Base-by-base conservation (phyloP, 2,329 filamentous ascomycete species). In the Domatiomyces catenatus region DNA sequence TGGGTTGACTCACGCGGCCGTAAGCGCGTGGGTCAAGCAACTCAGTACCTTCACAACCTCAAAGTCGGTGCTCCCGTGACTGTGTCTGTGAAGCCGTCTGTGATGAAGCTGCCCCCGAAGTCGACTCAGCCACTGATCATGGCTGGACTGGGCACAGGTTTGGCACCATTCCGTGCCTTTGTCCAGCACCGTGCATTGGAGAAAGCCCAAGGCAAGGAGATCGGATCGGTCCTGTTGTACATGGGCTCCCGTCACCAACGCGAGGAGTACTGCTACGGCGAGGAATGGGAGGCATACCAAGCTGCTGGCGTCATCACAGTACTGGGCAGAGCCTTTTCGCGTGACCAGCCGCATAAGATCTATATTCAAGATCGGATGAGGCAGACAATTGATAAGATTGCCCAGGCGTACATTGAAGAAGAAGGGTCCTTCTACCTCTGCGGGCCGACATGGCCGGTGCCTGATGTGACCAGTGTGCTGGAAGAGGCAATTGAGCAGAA, bases 321-420 rank as follows among this genome's bases (percentile, higher is more conserved):
- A 43, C 79, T 98, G 48, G 92, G 92, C 48, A 81, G 86, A 48
- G 92, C 92, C 44, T 98, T 98, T 75, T 94, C 86, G 52, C 84
- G 92, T 65, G 92, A 98, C 66, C 92, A 98, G 76, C 84, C 86
- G 15, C 77, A 95, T 73, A 98, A 98, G 81, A 94, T 98, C 58
- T 98, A 98, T 71, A 98, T 98, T 64, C 92, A 98, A 74, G 92
- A 98, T 67, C 80, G 89, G 58, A 98, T 98, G 92, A 77, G 92
- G 52, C 77, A 96, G 76, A 87, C 83, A 0, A 71, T 96, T 53
- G 71, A 74, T 44, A 82, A 92, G 55, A 93, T 98, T 56, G 76
- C 87, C 52, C 73, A 88, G 68, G 84, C 88, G 0, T 96, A 96
- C 67, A 79, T 95, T 58, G 73, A 81, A 62, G 80, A 95, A 59